Base-by-base conservation (phyloP, 2,329 filamentous ascomycete genomes). In the Shiraia sp. region DNA sequence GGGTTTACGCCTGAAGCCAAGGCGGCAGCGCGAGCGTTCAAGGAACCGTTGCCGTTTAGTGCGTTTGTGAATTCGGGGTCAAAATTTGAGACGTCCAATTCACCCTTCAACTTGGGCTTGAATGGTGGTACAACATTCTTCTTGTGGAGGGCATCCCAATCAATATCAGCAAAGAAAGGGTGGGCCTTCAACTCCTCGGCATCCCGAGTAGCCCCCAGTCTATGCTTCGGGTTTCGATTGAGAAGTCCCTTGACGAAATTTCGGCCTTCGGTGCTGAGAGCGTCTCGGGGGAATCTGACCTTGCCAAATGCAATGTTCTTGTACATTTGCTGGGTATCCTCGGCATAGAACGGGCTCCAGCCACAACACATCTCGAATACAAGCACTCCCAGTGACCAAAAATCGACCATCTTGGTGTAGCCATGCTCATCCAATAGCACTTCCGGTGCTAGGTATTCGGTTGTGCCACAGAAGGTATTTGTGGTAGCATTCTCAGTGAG, bases 291-390 rank as follows among this genome's bases (percentile, higher is more conserved):
- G 70, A 99, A 99, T 47, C 93, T 82, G 43, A 99, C 93, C 69
- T 99, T 99, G 66, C 93, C 93, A 65, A 99, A 99, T 0, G 93
- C 93, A 67, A 99, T 99, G 75, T 99, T 99, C 78, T 99, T 99
- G 78, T 99, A 99, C 93, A 99, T 99, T 70, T 99, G 93, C 72
- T 99, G 93, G 0, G 93, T 99, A 65, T 99, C 93, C 65, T 99
- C 93, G 42, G 93, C 93, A 60, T 97, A 99, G 73, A 99, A 99
- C 0, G 93, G 93, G 61, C 90, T 96, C 93, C 93, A 99, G 24
- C 93, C 93, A 61, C 93, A 99, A 75, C 93, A 99, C 93, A 99
- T 99, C 71, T 99, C 93, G 61, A 99, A 99, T 1, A 99, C 93
- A 40, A 99, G 78, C 33, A 99, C 93, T 42, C 93, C 93, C 10